Base-by-base conservation (phyloP, 805 yeast species). In the Pichia heedii region DNA sequence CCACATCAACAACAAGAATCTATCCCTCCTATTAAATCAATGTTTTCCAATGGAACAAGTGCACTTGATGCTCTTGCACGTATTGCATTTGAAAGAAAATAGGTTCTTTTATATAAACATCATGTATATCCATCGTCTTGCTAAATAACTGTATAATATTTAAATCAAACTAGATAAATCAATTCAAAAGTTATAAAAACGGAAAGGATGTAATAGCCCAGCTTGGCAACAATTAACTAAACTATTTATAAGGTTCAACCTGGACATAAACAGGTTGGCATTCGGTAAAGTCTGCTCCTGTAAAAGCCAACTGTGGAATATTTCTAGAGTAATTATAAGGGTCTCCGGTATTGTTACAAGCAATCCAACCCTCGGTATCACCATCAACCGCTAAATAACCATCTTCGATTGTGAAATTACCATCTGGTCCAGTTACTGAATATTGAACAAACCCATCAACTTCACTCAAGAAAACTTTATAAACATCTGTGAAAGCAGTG, bases 321-420 rank as follows among this genome's bases (percentile, higher is more conserved):
- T 45, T 22, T 22, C 49, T 30, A 18, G 71, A 65, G 56, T 59
- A 62, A 8, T 45, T 39, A 60, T 70, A 70, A 18, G 73, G 71
- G 51, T 71, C 75, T 32, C 52, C 49, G 37, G 66, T 59, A 58
- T 68, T 62, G 60, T 61, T 67, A 46, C 65, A 63, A 38, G 67
- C 73, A 51, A 54, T 60, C 55, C 69, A 67, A 19, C 58, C 56
- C 33, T 45, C 44, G 22, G 56, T 27, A n/a, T 58, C 43, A 33
- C 66, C 65, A 39, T 56, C 49, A 39, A 58, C 57, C 20, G 45
- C 30, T 8, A 39, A 22, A 15, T 21, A 39, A n/a, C n/a, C 20
- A 24, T 18, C 9, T 18, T 13, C 12, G 29, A 45, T 21, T 4
- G 36, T 27, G 26, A 24, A 33, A 4, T 33, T n/a, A 13, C 24